A percentile compares a stretch with the other conserved stretches of the same genome.
phyloP scores from a whole-genome alignment of 1,284 basidiomycete genomes.

The Neolentinus lepideus region DNA sequence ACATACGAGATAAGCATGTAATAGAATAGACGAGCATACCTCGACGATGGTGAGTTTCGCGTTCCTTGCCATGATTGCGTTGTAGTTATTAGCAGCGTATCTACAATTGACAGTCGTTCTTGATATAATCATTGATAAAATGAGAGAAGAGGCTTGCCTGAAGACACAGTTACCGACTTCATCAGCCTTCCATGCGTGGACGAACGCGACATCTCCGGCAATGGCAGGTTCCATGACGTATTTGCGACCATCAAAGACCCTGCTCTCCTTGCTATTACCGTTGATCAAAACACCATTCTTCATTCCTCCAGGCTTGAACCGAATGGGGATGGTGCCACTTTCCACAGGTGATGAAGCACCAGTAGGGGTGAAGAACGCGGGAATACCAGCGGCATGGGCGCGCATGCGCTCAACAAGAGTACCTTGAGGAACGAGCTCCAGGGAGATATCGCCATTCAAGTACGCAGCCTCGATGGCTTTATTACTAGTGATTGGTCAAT shows the following conservation, averaged over 20 bases:
- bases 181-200: conserved; percentile 94
- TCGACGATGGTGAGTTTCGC: conserved; percentile 90
- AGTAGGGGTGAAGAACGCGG: conserved; percentile 62
- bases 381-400: conserved; percentile 89
- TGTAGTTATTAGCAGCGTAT: conserved; percentile 87
- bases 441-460: conserved; percentile 72
- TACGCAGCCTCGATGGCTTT: conserved; percentile 72
- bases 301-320: conserved; percentile 64
- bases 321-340: conserved; percentile 67
- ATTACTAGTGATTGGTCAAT: conserved; percentile 38
- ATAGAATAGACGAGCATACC: conserved; percentile 26
- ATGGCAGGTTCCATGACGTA: conserved; percentile 88
- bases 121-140: too few species aligned
- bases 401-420: conserved; percentile 88
- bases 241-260: conserved; percentile 73
- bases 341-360: conserved; percentile 81
- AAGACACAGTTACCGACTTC: conserved; percentile 83
- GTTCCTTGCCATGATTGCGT: conserved; percentile 80
- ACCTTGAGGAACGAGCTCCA: conserved; percentile 87
- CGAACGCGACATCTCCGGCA: conserved; percentile 81
- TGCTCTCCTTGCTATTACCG: conserved; percentile 75
- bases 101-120: conserved; percentile 25
- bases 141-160: conserved; percentile 41
- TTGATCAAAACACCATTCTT: conserved; percentile 54
- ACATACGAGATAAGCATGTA: conserved; percentile 8